Evolutionary conservation across 2,329 filamentous ascomycete genomes (phyloP), one percentile per base, ranked within the genome.

Genomic region (Didymellaceae sp.): DNA sequence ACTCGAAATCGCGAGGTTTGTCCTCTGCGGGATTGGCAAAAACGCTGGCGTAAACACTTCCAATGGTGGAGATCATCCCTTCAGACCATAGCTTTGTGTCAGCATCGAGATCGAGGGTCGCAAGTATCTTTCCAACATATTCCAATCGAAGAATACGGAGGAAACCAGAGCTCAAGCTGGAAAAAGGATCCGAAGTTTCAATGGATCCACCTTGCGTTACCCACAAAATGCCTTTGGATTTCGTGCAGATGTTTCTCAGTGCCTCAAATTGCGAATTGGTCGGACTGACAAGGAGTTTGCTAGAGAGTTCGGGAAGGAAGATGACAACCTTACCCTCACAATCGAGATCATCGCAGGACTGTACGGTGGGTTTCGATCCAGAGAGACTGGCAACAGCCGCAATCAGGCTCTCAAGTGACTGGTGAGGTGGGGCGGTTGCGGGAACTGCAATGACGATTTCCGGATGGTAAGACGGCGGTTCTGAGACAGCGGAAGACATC

Each of bases 321-420:
- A 46, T 28, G 2, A 46, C 43, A 3, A 38, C 22, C n/a, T 46
- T 46, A 7, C 43, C 43, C 21, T 46, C 43, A 13, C 25, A 39
- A 5, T 46, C 43, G 6, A 46, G 18, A 16, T 38, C 34, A 14
- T 52, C 48, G 18, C 26, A 40, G 3, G 20, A 16, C 40, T 52
- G 41, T 3, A 52, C 26, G 5, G 41, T 22, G 6, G 41, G 25
- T 9, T 25, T 38, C 10, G 31, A 28, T 16, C 24, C 18, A 4
- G 11, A 26, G 6, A 17, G 3, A 7, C 28, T 10, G 10, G 20
- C 13, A 11, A 43, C 21, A 25, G 40, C 28, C 13, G 10, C 14
- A 16, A 10, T 11, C 5, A 34, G 13, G 32, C 32, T 34, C 5
- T 20, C 17, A 5, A 34, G 17, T 17, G 16, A 34, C 9, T 18